Evolutionary conservation across 2,329 filamentous ascomycete species (phyloP), one percentile per base, ranked within the genome.

Genomic region (Stylonectria norvegica): DNA sequence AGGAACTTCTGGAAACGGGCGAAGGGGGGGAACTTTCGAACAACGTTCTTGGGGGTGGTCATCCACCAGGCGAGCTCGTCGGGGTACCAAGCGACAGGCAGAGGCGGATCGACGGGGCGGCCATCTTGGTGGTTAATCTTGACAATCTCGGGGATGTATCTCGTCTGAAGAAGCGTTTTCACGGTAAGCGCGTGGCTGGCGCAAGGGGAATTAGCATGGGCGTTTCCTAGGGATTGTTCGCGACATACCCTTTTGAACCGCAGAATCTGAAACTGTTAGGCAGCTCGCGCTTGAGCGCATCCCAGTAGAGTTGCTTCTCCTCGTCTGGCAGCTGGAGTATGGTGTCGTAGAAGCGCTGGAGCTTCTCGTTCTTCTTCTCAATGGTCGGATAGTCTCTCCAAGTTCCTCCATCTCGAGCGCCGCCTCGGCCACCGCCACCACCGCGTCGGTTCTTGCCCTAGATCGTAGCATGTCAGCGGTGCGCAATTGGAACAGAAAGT

Each of bases 181-280:
- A 97, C 93, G 41, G 87, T 81, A 45, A 95, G 75, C n/a, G 93
- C 93, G 68, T 98, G 91, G 48, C 85, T 89, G 55, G 31, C 19
- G 23, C 38, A 37, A 27, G 39, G 31, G 15, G 14, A 29, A 40
- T 43, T 43, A 53, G 31, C 36, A 50, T 38, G 43, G 36, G 46
- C 41, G 14, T 32, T 39, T 45, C 36, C 36, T 29, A 15, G n/a
- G 9, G 28, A 20, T 30, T 10, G 7, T 12, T 9, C 7, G 8
- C 8, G 12, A 59, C 65, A 17, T 73, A 88, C 84, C 88, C 87
- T 75, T 91, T 94, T 33, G 89, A 96, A 25, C 93, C 93, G 45
- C 89, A 94, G 69, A 98, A 98, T 47, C 93, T 83, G 72, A 97
- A 98, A 67, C 90, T 96, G 71, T 96, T 97, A 40, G 93, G 93